Percentiles rank a stretch among this genome's conserved stretches.
These are phyloP conservation scores for Penicillium italicum DNA, from an alignment of 2,329 filamentous ascomycete species.

Conservation along the genomic window DNA sequence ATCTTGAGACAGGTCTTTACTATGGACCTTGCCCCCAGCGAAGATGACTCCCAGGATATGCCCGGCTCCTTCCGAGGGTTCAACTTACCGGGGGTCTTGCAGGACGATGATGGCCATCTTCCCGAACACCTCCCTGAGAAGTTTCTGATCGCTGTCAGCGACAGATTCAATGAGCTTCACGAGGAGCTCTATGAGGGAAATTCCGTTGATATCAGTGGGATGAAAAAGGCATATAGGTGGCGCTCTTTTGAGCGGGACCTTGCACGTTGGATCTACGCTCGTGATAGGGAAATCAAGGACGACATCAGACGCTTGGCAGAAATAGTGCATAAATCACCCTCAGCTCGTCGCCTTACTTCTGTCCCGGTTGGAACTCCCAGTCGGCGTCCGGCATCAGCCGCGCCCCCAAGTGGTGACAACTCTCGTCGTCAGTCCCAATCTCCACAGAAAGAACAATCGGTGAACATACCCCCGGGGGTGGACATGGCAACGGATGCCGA, in stretches of 20 bases:
- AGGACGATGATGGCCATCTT: constrained; percentile 38
- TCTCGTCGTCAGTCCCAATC: not conserved
- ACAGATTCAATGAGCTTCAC: constrained; percentile 40
- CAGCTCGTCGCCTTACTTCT: not conserved
- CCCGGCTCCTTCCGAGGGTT: constrained; percentile 26
- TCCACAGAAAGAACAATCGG: not conserved
- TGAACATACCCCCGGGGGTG: not conserved
- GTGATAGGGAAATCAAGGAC: constrained; percentile 45
- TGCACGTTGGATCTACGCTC: constrained; percentile 47
- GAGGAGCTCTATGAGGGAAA: constrained; percentile 39
- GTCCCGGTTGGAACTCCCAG: not conserved
- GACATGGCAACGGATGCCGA: not conserved
- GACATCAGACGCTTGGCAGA: constrained; percentile 30
- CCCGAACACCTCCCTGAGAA: constrained; percentile 37
- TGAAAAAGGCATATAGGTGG: constrained; percentile 52
- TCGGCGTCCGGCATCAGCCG: not conserved
- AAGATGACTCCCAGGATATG: constrained; percentile 12
- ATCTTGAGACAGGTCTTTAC: constrained; percentile 45
- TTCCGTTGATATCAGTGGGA: constrained; percentile 39
- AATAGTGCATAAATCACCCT: not conserved
- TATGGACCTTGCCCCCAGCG: constrained; percentile 16
- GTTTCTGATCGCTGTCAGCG: constrained; percentile 34
- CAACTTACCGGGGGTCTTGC: constrained; percentile 29
- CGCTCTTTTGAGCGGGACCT: constrained; percentile 43
- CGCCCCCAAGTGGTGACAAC: not conserved